phyloP scores from a whole-genome alignment of 1,284 basidiomycete genomes.

The Ceratobasidium sp. region DNA sequence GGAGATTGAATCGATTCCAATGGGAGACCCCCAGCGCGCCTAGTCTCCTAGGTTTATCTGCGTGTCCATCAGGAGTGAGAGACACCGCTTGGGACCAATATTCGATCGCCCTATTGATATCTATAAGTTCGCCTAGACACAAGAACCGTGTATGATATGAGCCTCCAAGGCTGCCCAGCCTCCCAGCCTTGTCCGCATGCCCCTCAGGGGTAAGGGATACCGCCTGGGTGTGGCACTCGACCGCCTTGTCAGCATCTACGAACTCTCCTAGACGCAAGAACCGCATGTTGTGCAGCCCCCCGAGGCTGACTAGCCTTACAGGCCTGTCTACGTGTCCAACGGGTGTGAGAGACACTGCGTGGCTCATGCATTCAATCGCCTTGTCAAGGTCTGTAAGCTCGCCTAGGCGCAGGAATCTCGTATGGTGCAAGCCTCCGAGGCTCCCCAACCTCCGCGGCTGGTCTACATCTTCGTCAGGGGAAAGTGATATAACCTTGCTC shows the following conservation, averaged over 20 bases:
- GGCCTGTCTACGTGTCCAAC: background rate
- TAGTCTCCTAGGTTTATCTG: background rate
- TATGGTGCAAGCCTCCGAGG: background rate
- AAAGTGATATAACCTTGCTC: background rate
- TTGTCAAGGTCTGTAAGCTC: background rate
- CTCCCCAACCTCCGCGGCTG: background rate
- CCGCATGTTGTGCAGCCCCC: background rate
- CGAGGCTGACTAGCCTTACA: background rate
- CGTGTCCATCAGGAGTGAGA: no score
- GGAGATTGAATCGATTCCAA: background rate
- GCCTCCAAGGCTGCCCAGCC: background rate
- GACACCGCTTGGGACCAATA: background rate
- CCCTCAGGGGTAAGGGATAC: no score
- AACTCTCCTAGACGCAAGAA: no score
- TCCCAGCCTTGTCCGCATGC: background rate
- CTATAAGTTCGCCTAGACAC: background rate
- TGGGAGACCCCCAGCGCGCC: background rate
- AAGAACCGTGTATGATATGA: background rate
- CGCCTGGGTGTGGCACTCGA: no score
- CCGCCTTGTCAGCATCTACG: no score
- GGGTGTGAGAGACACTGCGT: background rate
- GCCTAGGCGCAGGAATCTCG: background rate
- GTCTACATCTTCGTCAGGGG: background rate
- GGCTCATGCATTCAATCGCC: background rate
- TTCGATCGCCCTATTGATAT: conserved; percentile 7